phyloP scores from a whole-genome alignment of 352 stramenopile species.

The Phytophthora boehmeriae region DNA sequence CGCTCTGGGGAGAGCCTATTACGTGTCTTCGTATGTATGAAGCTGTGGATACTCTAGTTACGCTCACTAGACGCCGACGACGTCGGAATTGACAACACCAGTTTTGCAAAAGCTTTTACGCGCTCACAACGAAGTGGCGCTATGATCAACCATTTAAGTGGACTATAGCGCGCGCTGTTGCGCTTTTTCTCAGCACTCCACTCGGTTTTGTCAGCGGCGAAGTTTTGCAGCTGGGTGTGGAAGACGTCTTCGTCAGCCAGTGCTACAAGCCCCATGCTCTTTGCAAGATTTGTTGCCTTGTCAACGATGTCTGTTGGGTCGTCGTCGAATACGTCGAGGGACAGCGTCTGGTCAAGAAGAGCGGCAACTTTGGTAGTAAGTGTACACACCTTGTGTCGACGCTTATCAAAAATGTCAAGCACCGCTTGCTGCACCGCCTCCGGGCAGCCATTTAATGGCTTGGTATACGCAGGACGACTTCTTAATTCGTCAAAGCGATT shows the following conservation, averaged over 20 bases:
- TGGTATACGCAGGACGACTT: no score
- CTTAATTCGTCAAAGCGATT: no score
- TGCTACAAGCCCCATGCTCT: background rate
- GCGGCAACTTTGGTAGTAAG: background rate
- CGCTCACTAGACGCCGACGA: slow-evolving; percentile 27
- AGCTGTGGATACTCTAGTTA: slow-evolving; percentile 19
- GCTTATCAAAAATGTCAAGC: background rate
- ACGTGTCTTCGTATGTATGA: slow-evolving; percentile 8
- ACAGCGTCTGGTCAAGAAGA: slow-evolving; percentile 11
- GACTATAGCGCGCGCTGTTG: background rate
- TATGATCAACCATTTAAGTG: slow-evolving; percentile 3
- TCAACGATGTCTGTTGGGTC: background rate
- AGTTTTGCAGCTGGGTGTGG: slow-evolving; percentile 4
- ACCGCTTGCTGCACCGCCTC: background rate
- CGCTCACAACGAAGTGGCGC: background rate
- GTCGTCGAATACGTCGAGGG: background rate
- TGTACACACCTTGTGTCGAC: slow-evolving; percentile 5
- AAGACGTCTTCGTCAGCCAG: background rate
- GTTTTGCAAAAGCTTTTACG: slow-evolving; percentile 15
- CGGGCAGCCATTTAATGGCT: no score
- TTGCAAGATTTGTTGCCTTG: background rate
- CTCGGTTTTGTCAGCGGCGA: slow-evolving; percentile 2
- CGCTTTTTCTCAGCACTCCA: background rate
- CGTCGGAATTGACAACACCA: slow-evolving; percentile 17
- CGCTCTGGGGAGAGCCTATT: slow-evolving; percentile 14